Conservation (phyloP, 257 asterid species). For the Fraxinus quadrangulata region DNA sequence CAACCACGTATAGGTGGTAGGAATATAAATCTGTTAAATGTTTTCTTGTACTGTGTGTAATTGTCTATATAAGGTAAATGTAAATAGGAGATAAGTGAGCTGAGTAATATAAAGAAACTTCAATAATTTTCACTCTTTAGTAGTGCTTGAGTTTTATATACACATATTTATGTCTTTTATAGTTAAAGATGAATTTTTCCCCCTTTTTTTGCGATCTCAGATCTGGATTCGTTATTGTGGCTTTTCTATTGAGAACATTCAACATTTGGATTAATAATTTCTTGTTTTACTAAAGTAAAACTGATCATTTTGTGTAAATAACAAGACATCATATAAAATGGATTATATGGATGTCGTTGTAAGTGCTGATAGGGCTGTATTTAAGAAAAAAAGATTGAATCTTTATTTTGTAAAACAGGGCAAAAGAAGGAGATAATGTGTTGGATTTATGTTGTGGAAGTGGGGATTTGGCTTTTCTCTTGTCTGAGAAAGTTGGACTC, state of each 20-base stretch:
- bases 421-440: conserved; percentile 69
- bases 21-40: no score
- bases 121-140: no score
- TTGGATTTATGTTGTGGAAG: conserved; percentile 92
- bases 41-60: no score
- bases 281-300: neutral
- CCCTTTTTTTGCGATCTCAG: neutral
- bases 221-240: neutral
- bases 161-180: neutral
- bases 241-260: no score
- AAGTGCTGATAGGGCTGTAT: neutral
- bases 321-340: neutral
- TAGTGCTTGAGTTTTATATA: neutral
- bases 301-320: no score
- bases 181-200: conserved; percentile 22
- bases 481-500: conserved; percentile 77
- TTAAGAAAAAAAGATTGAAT: conserved; percentile 9
- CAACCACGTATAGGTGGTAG: no score
- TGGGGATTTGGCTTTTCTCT: conserved; percentile 83
- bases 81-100: no score
- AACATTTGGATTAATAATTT: neutral
- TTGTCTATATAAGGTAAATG: no score
- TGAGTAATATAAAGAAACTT: no score
- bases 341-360: neutral
- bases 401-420: conserved; percentile 44